Evolutionary conservation across 495 filamentous ascomycete species (phyloP), one percentile per base, ranked within the genome.

Genomic region (Aspergillus steynii): DNA sequence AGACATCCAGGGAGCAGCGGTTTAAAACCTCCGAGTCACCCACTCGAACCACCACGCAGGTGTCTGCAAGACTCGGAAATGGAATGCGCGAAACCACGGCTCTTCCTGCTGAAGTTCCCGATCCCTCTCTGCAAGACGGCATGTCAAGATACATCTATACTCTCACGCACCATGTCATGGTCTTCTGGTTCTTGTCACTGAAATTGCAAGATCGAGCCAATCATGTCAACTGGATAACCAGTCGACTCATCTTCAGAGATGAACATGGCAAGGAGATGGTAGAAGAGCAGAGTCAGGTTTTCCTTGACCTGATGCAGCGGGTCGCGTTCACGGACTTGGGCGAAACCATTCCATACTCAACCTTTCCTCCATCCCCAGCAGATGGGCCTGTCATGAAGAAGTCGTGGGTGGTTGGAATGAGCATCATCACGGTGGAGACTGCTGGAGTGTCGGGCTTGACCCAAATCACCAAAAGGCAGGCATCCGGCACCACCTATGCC

Each of bases 231-330:
- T 97, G 92, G 92, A 96, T 98, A 62, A 88, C 90, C n/a, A 92
- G 89, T 69, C 89, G 90, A 60, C 81, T 99, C 31, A 89, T 90
- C 28, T 80, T 82, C 57, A 86, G 82, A 56, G 90, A 96, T 65
- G 83, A 84, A 20, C 81, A 88, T 63, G 92, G 91, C 5, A 86
- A 84, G 29, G 85, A 90, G 31, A 85, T 83, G 29, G 82, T 95
- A 25, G 96, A 98, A 64, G 93, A 98, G 71, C 94, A 97, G 68
- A 94, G 91, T 32, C 86, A 93, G 60, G 91, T 97, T 12, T 94
- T 93, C 27, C 87, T 97, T 47, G 96, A 99, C 72, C 89, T 98
- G 80, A 94, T 99, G 90, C 93, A 97, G 66, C 83, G 93, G 60
- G 88, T 92, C 46, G 87, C 92, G 10, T 97, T 88, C 71, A 92